phyloP scores from a whole-genome alignment of 2,329 filamentous ascomycete genomes.

The Dichotomopilus funicola region DNA sequence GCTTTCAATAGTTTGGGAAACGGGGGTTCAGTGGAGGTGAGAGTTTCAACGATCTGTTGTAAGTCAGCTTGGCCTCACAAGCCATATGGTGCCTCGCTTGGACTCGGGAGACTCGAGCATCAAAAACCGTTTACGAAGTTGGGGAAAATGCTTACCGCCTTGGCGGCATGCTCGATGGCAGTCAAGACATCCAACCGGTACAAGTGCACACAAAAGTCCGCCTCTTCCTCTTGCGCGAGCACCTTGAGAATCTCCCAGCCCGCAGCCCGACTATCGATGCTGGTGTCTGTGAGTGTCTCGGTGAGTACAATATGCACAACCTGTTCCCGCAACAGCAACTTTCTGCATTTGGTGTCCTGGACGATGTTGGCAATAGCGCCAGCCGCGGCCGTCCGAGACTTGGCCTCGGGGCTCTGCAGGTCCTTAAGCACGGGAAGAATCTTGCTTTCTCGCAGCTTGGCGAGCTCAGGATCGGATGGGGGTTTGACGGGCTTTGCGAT shows the following conservation, averaged over 20 bases:
- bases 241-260: slow-evolving; percentile 62
- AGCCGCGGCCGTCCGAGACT: slow-evolving; percentile 53
- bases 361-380: slow-evolving; percentile 55
- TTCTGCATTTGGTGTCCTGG: slow-evolving; percentile 55
- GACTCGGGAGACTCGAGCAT: no score
- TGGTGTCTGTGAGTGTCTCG: slow-evolving; percentile 57
- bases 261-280: slow-evolving; percentile 55
- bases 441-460: slow-evolving; percentile 54
- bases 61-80: slow-evolving; percentile 1
- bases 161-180: slow-evolving; percentile 51
- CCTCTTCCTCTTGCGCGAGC: slow-evolving; percentile 56
- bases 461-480: slow-evolving; percentile 56
- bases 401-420: slow-evolving; percentile 52
- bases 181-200: slow-evolving; percentile 56
- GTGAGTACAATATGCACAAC: slow-evolving; percentile 57
- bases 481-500: slow-evolving; percentile 53
- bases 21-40: slow-evolving; percentile 34
- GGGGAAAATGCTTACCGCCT: slow-evolving; percentile 37
- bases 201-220: slow-evolving; percentile 60
- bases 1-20: slow-evolving; percentile 46
- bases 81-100: no score
- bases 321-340: slow-evolving; percentile 59
- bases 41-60: slow-evolving; percentile 37
- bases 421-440: slow-evolving; percentile 58
- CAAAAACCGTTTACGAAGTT: not conserved